Base-by-base conservation (phyloP, 2,329 filamentous ascomycete genomes). In the Ascochyta rabiei region DNA sequence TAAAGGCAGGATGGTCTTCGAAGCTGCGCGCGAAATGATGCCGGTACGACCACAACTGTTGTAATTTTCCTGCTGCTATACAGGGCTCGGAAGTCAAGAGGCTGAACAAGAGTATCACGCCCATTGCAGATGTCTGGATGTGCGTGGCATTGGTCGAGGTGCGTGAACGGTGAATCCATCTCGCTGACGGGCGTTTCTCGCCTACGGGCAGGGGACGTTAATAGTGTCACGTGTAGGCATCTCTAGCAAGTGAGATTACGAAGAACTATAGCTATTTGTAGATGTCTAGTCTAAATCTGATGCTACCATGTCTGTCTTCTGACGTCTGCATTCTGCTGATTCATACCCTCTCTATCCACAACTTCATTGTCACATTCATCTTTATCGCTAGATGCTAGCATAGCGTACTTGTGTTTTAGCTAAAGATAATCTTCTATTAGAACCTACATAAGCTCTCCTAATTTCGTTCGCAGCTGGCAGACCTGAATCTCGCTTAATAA, bases 321-420 rank as follows among this genome's bases (percentile, higher is more conserved):
- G 43, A 44, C 19, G 24, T 48, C 39, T 48, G 21, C 34, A n/a
- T 52, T 48, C 37, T 52, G 23, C 53, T 21, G 12, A 57, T 53
- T 57, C 31, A 48, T 26, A 21, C 48, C 53, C 51, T 48, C 48
- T 52, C 43, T 26, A 19, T 44, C 8, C 28, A 52, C 31, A 48
- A 47, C 8, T 19, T 34, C 23, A 30, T 45, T 24, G 28, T 45
- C 37, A 33, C 12, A 40, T 44, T 56, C 26, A 26, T 30, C 28
- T 42, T 56, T 15, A 46, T 56, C 19, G 26, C 48, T 52, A 26
- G 48, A 56, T 48, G 19, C 30, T 33, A 33, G 30, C 30, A 33
- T 33, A 33, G 30, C 30, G 15, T 33, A 33, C 30, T 33, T n/a
- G 30, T 47, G 30, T 42, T 26, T 40, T 16, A 18, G 47, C 30